A percentile compares a stretch with the other conserved stretches of the same genome.
phyloP scores from a whole-genome alignment of 163 green algal genomes.

The Coccomyxa subellipsoidea region DNA sequence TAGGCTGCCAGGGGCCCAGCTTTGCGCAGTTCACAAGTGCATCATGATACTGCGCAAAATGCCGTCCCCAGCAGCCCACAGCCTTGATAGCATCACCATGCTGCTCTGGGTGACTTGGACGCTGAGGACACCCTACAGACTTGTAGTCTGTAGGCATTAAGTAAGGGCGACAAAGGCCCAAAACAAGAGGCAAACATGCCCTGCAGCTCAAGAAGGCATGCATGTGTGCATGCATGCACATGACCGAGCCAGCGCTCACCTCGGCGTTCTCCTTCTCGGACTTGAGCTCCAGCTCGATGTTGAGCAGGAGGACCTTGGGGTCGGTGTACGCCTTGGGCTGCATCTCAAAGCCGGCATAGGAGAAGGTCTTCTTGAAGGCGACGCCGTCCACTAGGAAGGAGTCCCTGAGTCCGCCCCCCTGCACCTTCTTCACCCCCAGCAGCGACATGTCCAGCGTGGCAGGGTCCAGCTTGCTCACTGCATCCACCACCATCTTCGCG shows the following conservation, averaged over 20 bases:
- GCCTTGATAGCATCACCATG: too few relatives aligned
- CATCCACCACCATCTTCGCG: slow-evolving; percentile 92
- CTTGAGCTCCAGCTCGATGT: slow-evolving; percentile 99
- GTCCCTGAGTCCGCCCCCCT: slow-evolving; percentile 90
- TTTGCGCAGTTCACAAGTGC: too few relatives aligned
- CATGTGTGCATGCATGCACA: background rate
- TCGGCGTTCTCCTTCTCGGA: slow-evolving; percentile 98
- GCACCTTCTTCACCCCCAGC: slow-evolving; percentile 92
- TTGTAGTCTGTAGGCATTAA: too few relatives aligned
- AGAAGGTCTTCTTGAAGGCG: slow-evolving; percentile 99
- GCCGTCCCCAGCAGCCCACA: too few relatives aligned
- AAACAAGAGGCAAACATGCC: too few relatives aligned
- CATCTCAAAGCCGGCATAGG: slow-evolving; percentile 99
- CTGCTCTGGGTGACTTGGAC: too few relatives aligned
- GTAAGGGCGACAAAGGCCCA: too few relatives aligned
- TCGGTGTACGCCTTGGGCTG: slow-evolving; percentile 85
- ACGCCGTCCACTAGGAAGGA: slow-evolving; percentile 97
- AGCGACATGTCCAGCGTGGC: slow-evolving; percentile 82
- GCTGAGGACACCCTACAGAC: too few relatives aligned
- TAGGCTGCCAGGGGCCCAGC: too few relatives aligned
- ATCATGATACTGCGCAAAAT: too few relatives aligned
- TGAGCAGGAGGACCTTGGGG: slow-evolving; percentile 95
- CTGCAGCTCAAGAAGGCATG: background rate
- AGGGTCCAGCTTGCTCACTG: slow-evolving; percentile 82
- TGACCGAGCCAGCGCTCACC: slow-evolving; percentile 30